Evolutionary conservation across 306 rosid species (phyloP).

Genomic region (Trifolium repens): DNA sequence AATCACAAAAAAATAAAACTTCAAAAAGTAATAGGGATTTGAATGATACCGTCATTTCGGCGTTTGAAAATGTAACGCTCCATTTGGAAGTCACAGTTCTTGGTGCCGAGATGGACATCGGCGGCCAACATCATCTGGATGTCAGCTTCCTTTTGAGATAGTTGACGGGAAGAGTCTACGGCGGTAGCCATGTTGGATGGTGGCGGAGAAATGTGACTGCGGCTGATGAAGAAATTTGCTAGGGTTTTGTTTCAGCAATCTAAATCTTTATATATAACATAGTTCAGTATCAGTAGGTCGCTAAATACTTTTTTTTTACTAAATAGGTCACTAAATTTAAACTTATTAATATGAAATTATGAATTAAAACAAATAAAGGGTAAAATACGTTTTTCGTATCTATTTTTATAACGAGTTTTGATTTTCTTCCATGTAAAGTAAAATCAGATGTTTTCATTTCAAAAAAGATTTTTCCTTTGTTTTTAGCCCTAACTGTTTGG

Average conservation of each 20-base stretch:
- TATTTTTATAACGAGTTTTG: too few species aligned
- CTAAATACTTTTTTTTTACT: too few species aligned
- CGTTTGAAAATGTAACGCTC: constrained; percentile 91
- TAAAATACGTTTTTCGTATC: too few species aligned
- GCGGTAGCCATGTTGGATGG: constrained; percentile 9
- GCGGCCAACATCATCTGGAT: constrained; percentile 92
- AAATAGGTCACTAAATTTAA: too few species aligned
- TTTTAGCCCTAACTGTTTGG: too few species aligned
- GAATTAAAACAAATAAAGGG: too few species aligned
- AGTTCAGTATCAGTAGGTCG: too few species aligned
- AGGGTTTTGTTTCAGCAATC: neutral
- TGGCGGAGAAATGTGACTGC: neutral
- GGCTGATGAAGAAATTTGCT: neutral
- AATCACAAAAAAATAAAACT: neutral
- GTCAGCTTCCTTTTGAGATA: constrained; percentile 84
- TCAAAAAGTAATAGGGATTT: neutral
- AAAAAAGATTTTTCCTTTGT: too few species aligned
- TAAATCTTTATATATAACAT: too few species aligned
- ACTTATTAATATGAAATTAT: too few species aligned
- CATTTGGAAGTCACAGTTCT: constrained; percentile 87
- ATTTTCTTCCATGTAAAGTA: too few species aligned
- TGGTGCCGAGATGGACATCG: constrained; percentile 86
- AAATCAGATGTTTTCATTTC: too few species aligned
- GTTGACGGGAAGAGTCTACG: constrained; percentile 62
- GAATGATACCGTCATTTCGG: constrained; percentile 69